phyloP scores from a whole-genome alignment of 768 basidiomycete genomes.

The Megacollybia marginata region DNA sequence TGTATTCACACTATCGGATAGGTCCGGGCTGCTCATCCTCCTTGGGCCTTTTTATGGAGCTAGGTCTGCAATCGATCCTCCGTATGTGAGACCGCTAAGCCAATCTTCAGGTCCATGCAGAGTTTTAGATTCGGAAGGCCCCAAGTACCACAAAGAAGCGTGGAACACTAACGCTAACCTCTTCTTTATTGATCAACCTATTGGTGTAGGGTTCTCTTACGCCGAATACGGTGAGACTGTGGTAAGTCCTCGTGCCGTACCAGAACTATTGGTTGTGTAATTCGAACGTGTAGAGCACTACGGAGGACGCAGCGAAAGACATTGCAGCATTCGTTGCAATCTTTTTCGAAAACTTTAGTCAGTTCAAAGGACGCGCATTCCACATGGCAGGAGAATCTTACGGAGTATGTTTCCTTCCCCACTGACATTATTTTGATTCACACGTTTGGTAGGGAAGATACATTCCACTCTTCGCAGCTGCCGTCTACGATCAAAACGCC shows the following conservation, averaged over 20 bases:
- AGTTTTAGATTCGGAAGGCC: constrained; percentile 31
- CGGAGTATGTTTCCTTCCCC: constrained; percentile 36
- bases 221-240: constrained; percentile 38
- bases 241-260: constrained; percentile 14
- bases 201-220: constrained; percentile 33
- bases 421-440: too few species aligned
- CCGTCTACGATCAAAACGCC: constrained; percentile 47
- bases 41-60: background rate
- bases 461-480: constrained; percentile 47
- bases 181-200: constrained; percentile 33
- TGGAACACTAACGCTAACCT: constrained; percentile 44
- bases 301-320: constrained; percentile 45
- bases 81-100: constrained; percentile 16
- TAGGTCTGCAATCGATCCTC: background rate
- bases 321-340: constrained; percentile 48
- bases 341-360: constrained; percentile 46
- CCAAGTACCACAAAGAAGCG: constrained; percentile 33
- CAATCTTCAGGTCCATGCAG: constrained; percentile 42
- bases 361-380: constrained; percentile 40
- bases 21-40: constrained; percentile 16
- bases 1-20: too few species aligned
- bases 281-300: constrained; percentile 29
- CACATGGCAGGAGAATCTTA: constrained; percentile 65
- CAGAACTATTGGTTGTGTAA: too few species aligned
- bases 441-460: constrained; percentile 30